These are phyloP conservation scores for Synchytrium microbalum DNA, from an alignment of 371 early-diverging fungal genomes.

Conservation along the genomic window DNA sequence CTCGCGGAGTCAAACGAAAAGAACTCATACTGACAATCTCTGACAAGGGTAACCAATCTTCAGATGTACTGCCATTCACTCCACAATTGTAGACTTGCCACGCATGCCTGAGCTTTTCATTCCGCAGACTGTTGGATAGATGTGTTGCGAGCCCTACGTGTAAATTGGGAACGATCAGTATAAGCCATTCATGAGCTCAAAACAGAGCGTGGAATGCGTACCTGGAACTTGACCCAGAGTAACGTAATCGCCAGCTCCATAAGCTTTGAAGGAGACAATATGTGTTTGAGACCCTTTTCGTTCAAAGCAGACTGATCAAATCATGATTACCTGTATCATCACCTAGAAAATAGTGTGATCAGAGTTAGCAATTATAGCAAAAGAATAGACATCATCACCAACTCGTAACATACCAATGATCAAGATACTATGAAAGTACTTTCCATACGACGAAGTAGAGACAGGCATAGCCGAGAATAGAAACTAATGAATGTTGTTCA, in stretches of 20 bases:
- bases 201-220: too few species aligned
- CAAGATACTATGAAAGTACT: background rate
- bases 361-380: background rate
- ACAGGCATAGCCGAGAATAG: background rate
- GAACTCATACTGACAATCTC: too few species aligned
- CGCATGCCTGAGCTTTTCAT: slow-evolving; percentile 25
- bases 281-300: too few species aligned
- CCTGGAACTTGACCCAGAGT: background rate
- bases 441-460: background rate
- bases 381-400: background rate
- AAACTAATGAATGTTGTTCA: too few species aligned
- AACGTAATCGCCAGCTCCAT: background rate
- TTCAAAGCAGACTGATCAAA: too few species aligned
- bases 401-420: background rate
- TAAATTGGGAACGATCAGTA: too few species aligned
- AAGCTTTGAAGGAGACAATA: background rate
- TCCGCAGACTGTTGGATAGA: slow-evolving; percentile 11
- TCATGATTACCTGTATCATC: background rate
- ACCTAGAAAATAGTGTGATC: background rate
- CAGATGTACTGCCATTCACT: slow-evolving; percentile 17
- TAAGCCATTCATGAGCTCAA: too few species aligned
- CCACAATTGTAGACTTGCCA: slow-evolving; percentile 32
- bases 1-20: too few species aligned
- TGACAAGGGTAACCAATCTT: slow-evolving; percentile 22
- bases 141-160: slow-evolving; percentile 24